Conservation (phyloP, 192 early-diverging fungal species). For the Umbelopsis sp. region DNA sequence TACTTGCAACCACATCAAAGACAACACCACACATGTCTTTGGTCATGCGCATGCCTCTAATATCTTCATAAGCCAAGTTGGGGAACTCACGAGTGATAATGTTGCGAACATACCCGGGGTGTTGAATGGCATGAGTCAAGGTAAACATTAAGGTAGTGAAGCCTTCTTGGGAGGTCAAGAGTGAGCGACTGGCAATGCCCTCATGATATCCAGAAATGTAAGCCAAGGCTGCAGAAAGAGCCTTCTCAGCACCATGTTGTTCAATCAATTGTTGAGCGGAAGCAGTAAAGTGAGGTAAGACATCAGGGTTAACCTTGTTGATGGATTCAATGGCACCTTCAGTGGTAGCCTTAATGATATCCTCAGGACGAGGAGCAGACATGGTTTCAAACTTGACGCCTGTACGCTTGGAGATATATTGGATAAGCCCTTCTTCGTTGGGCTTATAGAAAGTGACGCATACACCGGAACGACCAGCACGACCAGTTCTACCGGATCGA, state of each 20-base stretch:
- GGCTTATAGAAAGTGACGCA: slow-evolving; percentile 95
- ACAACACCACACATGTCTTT: slow-evolving; percentile 81
- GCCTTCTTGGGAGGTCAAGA: slow-evolving; percentile 82
- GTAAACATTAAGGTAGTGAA: slow-evolving; percentile 80
- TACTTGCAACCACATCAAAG: slow-evolving; percentile 76
- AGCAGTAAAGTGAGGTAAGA: slow-evolving; percentile 76
- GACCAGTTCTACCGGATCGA: slow-evolving; percentile 92
- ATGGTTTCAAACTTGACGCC: slow-evolving; percentile 82
- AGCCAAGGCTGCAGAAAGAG: slow-evolving; percentile 85
- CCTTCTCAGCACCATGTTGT: slow-evolving; percentile 70
- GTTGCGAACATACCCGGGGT: slow-evolving; percentile 83
- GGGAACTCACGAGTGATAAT: slow-evolving; percentile 74
- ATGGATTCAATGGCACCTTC: slow-evolving; percentile 74
- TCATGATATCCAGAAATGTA: slow-evolving; percentile 83
- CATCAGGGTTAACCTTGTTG: slow-evolving; percentile 67
- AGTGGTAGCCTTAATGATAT: slow-evolving; percentile 84
- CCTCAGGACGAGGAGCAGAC: slow-evolving; percentile 85
- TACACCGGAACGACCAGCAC: slow-evolving; percentile 83
- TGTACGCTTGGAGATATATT: slow-evolving; percentile 73
- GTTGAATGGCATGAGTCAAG: slow-evolving; percentile 66
- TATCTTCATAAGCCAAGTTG: slow-evolving; percentile 71
- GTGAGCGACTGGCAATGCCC: slow-evolving; percentile 80
- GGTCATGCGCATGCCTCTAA: slow-evolving; percentile 80
- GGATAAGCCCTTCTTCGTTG: slow-evolving; percentile 79
- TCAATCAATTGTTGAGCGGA: slow-evolving; percentile 75